Conservation (phyloP, 2,329 filamentous ascomycete genomes). For the Fusarium clavum region DNA sequence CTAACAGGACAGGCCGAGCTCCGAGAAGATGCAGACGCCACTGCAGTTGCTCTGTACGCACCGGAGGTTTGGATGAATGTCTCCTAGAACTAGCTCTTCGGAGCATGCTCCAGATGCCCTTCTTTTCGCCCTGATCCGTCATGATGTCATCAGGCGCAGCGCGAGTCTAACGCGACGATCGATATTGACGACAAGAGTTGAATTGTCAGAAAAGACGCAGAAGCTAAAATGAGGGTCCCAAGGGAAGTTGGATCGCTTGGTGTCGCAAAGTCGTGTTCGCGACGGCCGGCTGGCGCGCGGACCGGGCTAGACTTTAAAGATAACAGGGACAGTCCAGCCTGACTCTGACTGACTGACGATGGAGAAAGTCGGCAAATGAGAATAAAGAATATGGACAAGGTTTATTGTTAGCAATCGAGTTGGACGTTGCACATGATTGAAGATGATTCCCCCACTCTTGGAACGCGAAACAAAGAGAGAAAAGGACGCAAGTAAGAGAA, state of each 20-base stretch:
- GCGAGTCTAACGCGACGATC: conserved; percentile 29
- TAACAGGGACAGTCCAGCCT: conserved; percentile 6
- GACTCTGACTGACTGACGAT: conserved; percentile 11
- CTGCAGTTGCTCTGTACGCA: conserved; percentile 22
- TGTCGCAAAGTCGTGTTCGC: conserved; percentile 36
- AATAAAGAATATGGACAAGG: conserved; percentile 7
- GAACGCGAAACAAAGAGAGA: conserved; percentile 3
- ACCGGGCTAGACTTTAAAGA: conserved; percentile 18
- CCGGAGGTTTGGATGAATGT: conserved; percentile 38
- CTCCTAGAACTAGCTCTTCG: conserved; percentile 58
- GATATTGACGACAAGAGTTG: conserved; percentile 1
- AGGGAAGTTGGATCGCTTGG: not conserved
- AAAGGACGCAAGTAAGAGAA: not conserved
- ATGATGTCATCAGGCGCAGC: conserved; percentile 45
- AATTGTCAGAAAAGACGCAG: conserved; percentile 8
- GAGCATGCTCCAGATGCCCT: conserved; percentile 63
- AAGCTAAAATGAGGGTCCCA: not conserved
- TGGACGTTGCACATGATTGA: conserved; percentile 37
- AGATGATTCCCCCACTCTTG: conserved; percentile 8
- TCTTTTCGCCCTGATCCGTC: conserved; percentile 53
- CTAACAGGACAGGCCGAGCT: not conserved
- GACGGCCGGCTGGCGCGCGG: conserved; percentile 29
- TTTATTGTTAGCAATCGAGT: conserved; percentile 28
- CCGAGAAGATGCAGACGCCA: not conserved
- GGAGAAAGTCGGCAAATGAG: conserved; percentile 1